These are phyloP conservation scores for Boechera stricta DNA, from an alignment of 345 rosid species.

Conservation along the genomic window DNA sequence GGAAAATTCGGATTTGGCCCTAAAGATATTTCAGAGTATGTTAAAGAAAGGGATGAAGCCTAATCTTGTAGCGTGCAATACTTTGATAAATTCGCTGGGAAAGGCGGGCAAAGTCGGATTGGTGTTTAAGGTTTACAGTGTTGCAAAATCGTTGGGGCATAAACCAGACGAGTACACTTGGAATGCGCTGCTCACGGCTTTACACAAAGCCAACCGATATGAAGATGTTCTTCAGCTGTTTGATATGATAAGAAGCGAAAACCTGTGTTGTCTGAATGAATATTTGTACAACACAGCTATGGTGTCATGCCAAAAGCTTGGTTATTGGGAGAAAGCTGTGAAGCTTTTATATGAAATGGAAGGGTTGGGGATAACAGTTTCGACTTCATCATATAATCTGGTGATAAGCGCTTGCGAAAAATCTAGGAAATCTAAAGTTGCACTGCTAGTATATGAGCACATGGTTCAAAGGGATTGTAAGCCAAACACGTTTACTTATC, in stretches of 20 bases:
- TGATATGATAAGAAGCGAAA: conserved; percentile 56
- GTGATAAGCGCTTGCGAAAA: conserved; percentile 71
- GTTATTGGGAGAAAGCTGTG: conserved; percentile 76
- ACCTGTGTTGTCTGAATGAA: conserved; percentile 49
- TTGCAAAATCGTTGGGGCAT: conserved; percentile 60
- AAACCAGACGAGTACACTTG: conserved; percentile 73
- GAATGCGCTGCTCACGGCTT: conserved; percentile 70
- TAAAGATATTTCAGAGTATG: conserved; percentile 62
- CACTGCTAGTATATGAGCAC: conserved; percentile 73
- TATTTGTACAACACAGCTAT: conserved; percentile 66
- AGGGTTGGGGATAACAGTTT: conserved; percentile 54
- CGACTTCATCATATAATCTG: conserved; percentile 66
- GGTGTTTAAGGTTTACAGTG: conserved; percentile 63
- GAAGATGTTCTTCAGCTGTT: conserved; percentile 68
- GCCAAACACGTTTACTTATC: conserved; percentile 72
- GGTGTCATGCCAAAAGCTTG: conserved; percentile 78
- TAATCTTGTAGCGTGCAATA: conserved; percentile 69
- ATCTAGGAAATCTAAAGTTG: conserved; percentile 71
- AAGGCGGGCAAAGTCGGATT: conserved; percentile 64
- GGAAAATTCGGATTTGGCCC: conserved; percentile 63
- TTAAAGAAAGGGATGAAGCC: conserved; percentile 57
- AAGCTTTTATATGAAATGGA: conserved; percentile 83
- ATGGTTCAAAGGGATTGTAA: conserved; percentile 60
- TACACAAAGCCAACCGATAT: conserved; percentile 63
- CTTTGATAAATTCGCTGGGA: conserved; percentile 69